A percentile compares a stretch with the other conserved stretches of the same genome.
Conservation (phyloP, 1,284 basidiomycete species). For the Leccinum subrobustum region DNA sequence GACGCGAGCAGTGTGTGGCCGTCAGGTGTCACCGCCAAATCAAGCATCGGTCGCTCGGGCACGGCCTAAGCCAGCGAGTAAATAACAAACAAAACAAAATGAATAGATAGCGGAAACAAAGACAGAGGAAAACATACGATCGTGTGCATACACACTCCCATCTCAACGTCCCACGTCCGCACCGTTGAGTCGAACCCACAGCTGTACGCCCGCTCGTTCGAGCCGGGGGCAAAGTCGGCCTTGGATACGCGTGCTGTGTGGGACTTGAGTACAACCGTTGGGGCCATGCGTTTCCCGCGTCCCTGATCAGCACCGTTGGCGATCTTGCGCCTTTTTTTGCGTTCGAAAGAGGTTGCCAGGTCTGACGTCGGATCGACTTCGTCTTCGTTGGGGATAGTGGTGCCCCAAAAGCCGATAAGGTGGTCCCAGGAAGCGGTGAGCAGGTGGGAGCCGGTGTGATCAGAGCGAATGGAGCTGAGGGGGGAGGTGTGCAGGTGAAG, state of each 20-base stretch:
- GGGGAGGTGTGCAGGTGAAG: conserved; percentile 81
- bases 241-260: conserved; percentile 74
- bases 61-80: conserved; percentile 44
- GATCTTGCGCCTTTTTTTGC: conserved; percentile 58
- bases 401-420: conserved; percentile 75
- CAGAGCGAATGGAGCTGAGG: conserved; percentile 65
- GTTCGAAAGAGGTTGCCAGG: conserved; percentile 35
- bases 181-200: conserved; percentile 79
- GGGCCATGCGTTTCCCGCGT: conserved; percentile 56
- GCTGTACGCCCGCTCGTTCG: conserved; percentile 51
- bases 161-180: conserved; percentile 69
- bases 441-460: conserved; percentile 49
- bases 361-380: conserved; percentile 45
- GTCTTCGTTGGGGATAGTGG: conserved; percentile 57
- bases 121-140: conserved; percentile 36
- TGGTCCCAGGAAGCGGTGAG: conserved; percentile 32
- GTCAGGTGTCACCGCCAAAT: conserved; percentile 46
- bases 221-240: conserved; percentile 46
- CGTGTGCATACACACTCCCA: conserved; percentile 63
- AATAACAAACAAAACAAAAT: background rate
- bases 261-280: conserved; percentile 65
- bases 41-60: conserved; percentile 70
- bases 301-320: conserved; percentile 31
- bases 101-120: background rate
- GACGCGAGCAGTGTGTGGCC: conserved; percentile 51